Conservation (phyloP, 768 basidiomycete species). For the Kondoa subrosea region DNA sequence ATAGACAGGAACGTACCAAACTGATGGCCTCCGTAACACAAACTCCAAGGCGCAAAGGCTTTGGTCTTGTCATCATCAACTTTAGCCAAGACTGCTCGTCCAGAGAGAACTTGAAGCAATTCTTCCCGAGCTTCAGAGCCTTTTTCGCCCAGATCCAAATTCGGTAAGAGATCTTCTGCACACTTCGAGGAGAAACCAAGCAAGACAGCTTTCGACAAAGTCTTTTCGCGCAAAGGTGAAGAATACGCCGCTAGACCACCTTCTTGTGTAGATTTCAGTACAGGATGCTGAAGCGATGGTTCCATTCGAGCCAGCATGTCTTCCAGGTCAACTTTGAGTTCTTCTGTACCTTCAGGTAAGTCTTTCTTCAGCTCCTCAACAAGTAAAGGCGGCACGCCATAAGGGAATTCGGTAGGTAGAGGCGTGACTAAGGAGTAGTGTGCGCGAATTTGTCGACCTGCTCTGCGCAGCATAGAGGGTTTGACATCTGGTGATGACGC, state of each 20-base stretch:
- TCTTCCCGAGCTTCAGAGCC: slow-evolving; percentile 41
- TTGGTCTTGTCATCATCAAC: slow-evolving; percentile 18
- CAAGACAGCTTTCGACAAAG: slow-evolving; percentile 34
- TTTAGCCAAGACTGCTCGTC: slow-evolving; percentile 41
- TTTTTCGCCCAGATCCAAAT: slow-evolving; percentile 53
- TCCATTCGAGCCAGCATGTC: slow-evolving; percentile 15
- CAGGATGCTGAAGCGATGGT: slow-evolving; percentile 8
- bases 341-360: slow-evolving; percentile 30
- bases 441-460: slow-evolving; percentile 32
- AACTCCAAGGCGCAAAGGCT: slow-evolving; percentile 60
- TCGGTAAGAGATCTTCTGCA: slow-evolving; percentile 59
- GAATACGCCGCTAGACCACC: slow-evolving; percentile 20
- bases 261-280: slow-evolving; percentile 8
- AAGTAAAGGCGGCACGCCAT: slow-evolving; percentile 38
- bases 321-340: slow-evolving; percentile 12
- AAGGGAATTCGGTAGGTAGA: slow-evolving; percentile 67
- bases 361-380: slow-evolving; percentile 41
- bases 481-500: slow-evolving; percentile 8
- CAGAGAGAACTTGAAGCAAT: slow-evolving; percentile 64
- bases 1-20: slow-evolving; percentile 40
- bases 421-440: slow-evolving; percentile 75
- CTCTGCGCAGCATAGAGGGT: slow-evolving; percentile 22
- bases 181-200: slow-evolving; percentile 56
- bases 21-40: slow-evolving; percentile 81
- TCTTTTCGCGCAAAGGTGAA: slow-evolving; percentile 21